Percentiles rank a stretch among this genome's conserved stretches.
Conservation (phyloP, 2,329 filamentous ascomycete genomes). For the Verticillium isaacii region DNA sequence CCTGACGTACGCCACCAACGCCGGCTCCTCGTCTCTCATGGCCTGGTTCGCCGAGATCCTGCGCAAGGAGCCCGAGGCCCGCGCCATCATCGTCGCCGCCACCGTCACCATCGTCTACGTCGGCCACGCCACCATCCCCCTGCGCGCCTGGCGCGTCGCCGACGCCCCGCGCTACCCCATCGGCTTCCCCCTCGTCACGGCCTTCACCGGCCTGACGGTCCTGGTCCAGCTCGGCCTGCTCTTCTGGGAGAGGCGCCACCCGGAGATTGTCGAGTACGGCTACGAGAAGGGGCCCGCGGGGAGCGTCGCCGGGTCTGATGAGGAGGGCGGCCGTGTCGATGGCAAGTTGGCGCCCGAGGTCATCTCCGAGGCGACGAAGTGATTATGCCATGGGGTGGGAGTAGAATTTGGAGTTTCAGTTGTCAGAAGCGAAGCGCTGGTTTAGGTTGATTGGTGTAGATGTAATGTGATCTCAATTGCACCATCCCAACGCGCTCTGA, state of each 20-base stretch:
- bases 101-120: conserved; percentile 33
- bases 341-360: background rate
- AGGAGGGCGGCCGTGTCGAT: background rate
- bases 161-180: conserved; percentile 30
- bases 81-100: conserved; percentile 28
- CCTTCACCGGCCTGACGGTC: conserved; percentile 25
- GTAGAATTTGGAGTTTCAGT: too few species aligned
- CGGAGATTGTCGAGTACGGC: conserved; percentile 14
- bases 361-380: background rate
- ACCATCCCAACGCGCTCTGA: too few species aligned
- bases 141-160: conserved; percentile 27
- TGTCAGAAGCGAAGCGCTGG: too few species aligned
- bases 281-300: conserved; percentile 7
- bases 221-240: conserved; percentile 24
- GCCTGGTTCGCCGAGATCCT: conserved; percentile 30
- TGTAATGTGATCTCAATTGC: too few species aligned
- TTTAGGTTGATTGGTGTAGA: too few species aligned
- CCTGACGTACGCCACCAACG: conserved; percentile 27
- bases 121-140: conserved; percentile 31
- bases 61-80: conserved; percentile 28
- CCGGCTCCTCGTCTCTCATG: conserved; percentile 26
- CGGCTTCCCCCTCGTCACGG: conserved; percentile 29
- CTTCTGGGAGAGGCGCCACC: conserved; percentile 21
- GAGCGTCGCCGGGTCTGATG: background rate
- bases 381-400: background rate